Conservation (phyloP, 257 asterid genomes). For the Misopates orontium region DNA sequence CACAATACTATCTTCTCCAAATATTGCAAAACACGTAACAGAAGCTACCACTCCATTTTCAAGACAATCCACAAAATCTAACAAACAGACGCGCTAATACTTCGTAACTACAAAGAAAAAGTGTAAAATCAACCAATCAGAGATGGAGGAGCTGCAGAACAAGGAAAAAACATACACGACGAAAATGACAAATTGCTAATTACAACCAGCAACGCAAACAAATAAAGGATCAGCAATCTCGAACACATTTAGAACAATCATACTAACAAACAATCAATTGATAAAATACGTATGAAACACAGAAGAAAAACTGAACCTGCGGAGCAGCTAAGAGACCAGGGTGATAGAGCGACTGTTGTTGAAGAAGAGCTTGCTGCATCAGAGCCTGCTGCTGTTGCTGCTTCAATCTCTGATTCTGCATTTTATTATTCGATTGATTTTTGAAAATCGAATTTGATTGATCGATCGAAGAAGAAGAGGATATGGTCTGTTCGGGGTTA, state of each 20-base stretch:
- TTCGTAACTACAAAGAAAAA: no score
- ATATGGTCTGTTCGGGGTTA: slow-evolving; percentile 23
- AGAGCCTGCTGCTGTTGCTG: slow-evolving; percentile 86
- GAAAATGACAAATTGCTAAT: slow-evolving; percentile 1
- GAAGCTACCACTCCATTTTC: slow-evolving; percentile 3
- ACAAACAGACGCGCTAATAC: no score
- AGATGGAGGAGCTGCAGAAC: not conserved
- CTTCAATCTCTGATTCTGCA: slow-evolving; percentile 87
- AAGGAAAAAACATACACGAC: not conserved
- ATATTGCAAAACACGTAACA: not conserved
- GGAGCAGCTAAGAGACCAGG: slow-evolving; percentile 94
- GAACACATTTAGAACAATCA: no score
- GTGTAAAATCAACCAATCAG: slow-evolving; percentile 12
- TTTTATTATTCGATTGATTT: slow-evolving; percentile 32
- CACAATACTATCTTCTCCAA: not conserved
- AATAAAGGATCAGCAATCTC: no score
- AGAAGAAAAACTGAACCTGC: slow-evolving; percentile 48
- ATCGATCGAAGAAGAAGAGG: slow-evolving; percentile 23
- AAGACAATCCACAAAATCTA: not conserved
- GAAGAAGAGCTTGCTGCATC: slow-evolving; percentile 97
- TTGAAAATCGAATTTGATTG: slow-evolving; percentile 23
- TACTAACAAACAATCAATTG: slow-evolving; percentile 4
- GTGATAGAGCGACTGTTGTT: slow-evolving; percentile 85
- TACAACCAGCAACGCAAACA: not conserved
- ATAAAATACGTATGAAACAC: not conserved